A percentile compares a stretch with the other conserved stretches of the same genome.
These are phyloP conservation scores for Mrakia blollopis DNA, from an alignment of 768 basidiomycete species.

Conservation along the genomic window DNA sequence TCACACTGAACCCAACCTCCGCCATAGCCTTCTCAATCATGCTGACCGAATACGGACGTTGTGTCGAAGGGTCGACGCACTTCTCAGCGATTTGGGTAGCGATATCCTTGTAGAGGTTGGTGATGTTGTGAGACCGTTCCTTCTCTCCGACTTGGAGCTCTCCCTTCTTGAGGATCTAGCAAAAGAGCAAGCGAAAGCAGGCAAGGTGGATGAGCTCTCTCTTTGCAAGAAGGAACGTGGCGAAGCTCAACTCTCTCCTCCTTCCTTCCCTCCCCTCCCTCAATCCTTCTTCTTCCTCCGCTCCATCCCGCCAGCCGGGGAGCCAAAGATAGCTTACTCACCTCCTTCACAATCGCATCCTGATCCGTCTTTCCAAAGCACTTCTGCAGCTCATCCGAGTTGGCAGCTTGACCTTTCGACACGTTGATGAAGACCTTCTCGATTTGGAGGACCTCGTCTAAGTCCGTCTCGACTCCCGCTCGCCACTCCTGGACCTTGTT, in stretches of 20 bases:
- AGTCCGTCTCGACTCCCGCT: constrained; percentile 83
- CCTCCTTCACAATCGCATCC: constrained; percentile 74
- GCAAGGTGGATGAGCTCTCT: neutral
- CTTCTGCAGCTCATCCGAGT: constrained; percentile 82
- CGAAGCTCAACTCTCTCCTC: neutral
- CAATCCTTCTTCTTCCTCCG: neutral
- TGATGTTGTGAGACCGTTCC: constrained; percentile 85
- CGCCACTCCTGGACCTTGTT: constrained; percentile 98
- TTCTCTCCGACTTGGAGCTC: constrained; percentile 97
- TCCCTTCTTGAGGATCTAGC: constrained; percentile 86
- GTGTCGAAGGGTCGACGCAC: constrained; percentile 87
- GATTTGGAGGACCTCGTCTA: constrained; percentile 95
- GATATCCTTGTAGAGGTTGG: constrained; percentile 77
- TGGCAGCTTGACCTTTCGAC: constrained; percentile 90
- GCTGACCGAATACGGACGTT: constrained; percentile 82
- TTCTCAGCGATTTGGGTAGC: constrained; percentile 91
- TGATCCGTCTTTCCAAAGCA: constrained; percentile 75
- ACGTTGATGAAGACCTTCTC: constrained; percentile 94
- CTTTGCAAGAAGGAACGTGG: neutral
- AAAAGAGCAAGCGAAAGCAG: neutral
- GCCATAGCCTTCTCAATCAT: constrained; percentile 98
- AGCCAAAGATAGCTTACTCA: constrained; percentile 45
- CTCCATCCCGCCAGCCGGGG: too few relatives aligned
- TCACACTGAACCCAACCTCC: constrained; percentile 88
- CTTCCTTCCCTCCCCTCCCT: constrained; percentile 3